Conservation (phyloP, 176 grass and related monocot species). For the Rhynchospora tenuis region DNA sequence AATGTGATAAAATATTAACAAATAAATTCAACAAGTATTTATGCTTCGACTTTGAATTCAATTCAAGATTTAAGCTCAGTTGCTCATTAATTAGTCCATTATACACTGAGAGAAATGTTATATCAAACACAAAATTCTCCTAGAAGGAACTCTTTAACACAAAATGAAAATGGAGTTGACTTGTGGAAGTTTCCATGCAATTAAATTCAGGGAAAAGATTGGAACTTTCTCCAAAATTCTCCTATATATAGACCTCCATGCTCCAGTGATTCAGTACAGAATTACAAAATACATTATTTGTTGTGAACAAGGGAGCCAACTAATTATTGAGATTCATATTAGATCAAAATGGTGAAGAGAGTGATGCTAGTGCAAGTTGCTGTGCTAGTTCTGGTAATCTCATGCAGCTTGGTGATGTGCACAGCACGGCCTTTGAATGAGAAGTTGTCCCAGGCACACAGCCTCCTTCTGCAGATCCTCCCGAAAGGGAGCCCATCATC, state of each 20-base stretch:
- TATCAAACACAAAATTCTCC: background rate
- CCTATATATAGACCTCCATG: slow-evolving; percentile 8
- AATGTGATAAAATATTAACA: slow-evolving; percentile 14
- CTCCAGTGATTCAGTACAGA: background rate
- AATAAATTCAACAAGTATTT: background rate
- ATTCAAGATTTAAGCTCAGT: background rate
- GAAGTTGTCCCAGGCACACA: background rate
- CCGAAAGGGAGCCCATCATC: background rate
- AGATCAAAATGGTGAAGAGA: slow-evolving; percentile 8
- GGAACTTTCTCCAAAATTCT: background rate
- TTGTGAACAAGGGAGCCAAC: background rate
- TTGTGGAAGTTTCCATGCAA: slow-evolving; percentile 19
- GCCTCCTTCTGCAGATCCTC: background rate
- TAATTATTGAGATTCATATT: background rate
- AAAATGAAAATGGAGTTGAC: slow-evolving; percentile 12
- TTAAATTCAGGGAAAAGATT: background rate
- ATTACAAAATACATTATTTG: background rate
- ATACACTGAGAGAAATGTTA: background rate
- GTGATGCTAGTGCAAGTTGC: background rate
- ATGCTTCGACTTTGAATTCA: slow-evolving; percentile 6
- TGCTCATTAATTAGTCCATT: background rate
- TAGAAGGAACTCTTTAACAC: background rate
- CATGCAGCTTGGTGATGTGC: background rate
- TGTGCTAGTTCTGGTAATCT: background rate
- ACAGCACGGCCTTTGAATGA: background rate